Conservation (phyloP, 345 rosid species). For the Euphorbia lathyris region DNA sequence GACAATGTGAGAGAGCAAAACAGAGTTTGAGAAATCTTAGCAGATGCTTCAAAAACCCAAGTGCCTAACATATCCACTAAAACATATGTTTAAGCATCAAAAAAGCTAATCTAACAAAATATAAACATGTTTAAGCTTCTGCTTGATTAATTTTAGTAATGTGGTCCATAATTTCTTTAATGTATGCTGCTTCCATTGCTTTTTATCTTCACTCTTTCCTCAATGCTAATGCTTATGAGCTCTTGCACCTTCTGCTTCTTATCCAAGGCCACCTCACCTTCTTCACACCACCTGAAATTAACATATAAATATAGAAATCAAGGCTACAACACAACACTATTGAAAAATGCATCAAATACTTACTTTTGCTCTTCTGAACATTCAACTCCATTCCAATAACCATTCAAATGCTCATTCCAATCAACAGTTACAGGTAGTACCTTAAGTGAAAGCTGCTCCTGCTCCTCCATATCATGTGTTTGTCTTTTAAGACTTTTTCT, state of each 20-base stretch:
- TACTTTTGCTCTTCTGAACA: not conserved
- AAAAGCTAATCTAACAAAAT: too few species aligned
- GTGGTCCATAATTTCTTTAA: too few species aligned
- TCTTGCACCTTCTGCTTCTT: conserved; percentile 3
- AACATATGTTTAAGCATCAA: too few species aligned
- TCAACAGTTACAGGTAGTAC: not conserved
- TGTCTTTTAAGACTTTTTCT: not conserved
- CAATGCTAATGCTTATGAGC: too few species aligned
- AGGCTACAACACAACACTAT: not conserved
- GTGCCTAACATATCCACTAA: too few species aligned
- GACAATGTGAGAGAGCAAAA: too few species aligned
- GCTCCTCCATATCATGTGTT: not conserved
- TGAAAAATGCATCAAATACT: not conserved
- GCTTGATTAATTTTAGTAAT: too few species aligned
- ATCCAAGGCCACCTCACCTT: not conserved
- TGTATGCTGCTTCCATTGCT: too few species aligned
- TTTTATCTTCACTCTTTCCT: too few species aligned
- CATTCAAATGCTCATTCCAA: not conserved
- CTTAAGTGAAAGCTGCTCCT: not conserved
- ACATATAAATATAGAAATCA: not conserved
- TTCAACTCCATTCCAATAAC: not conserved
- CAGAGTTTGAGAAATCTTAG: too few species aligned
- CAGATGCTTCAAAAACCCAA: too few species aligned
- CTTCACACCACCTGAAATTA: not conserved
- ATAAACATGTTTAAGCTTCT: too few species aligned